These are phyloP conservation scores for Gastroboletus turbinatus DNA, from an alignment of 1,284 basidiomycete species.

Conservation along the genomic window DNA sequence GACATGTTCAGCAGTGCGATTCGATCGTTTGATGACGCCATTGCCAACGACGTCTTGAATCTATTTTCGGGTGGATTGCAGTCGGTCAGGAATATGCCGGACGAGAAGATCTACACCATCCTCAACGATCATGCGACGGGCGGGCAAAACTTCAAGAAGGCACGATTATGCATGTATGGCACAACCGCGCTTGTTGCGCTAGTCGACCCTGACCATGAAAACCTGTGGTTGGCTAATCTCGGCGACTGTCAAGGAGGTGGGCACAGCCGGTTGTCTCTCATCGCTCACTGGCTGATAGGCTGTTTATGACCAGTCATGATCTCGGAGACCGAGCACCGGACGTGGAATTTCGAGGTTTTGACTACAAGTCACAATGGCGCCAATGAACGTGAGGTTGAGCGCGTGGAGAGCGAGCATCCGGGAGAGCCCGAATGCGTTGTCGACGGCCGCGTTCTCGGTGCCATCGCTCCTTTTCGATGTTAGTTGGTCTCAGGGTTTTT, in stretches of 20 bases:
- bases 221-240: slow-evolving; percentile 71
- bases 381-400: slow-evolving; percentile 56
- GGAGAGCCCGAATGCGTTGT: slow-evolving; percentile 61
- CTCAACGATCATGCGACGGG: slow-evolving; percentile 62
- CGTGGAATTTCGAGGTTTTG: slow-evolving; percentile 55
- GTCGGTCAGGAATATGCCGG: slow-evolving; percentile 47
- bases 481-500: slow-evolving; percentile 27
- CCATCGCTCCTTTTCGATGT: slow-evolving; percentile 72
- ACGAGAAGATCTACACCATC: slow-evolving; percentile 52
- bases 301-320: slow-evolving; percentile 46
- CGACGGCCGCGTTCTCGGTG: slow-evolving; percentile 63
- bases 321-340: slow-evolving; percentile 42
- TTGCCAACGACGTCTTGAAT: slow-evolving; percentile 60
- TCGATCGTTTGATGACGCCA: slow-evolving; percentile 62
- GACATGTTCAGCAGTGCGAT: slow-evolving; percentile 56
- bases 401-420: slow-evolving; percentile 61
- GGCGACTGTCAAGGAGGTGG: slow-evolving; percentile 71
- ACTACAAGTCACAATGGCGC: slow-evolving; percentile 64
- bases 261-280: slow-evolving; percentile 20
- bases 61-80: slow-evolving; percentile 59
- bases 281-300: neutral
- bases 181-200: slow-evolving; percentile 70
- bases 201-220: slow-evolving; percentile 60
- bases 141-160: slow-evolving; percentile 61
- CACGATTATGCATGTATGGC: slow-evolving; percentile 68